These are phyloP conservation scores for Coemansia sp. DNA, from an alignment of 192 early-diverging fungal genomes.

Conservation along the genomic window DNA sequence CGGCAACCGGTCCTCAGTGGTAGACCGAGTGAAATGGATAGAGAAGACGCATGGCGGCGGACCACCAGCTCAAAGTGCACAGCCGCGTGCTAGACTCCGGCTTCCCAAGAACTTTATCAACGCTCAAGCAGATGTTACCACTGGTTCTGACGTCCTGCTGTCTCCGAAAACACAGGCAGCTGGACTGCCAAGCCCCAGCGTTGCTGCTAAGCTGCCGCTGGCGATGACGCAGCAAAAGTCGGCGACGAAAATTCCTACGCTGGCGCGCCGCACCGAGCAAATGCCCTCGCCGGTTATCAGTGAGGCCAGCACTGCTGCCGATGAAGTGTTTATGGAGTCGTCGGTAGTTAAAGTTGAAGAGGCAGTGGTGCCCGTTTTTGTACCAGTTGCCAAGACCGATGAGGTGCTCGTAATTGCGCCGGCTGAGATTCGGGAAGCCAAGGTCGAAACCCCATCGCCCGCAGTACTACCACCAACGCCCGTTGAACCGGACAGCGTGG, in stretches of 20 bases:
- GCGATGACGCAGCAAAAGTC: conserved; percentile 7
- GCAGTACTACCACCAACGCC: neutral
- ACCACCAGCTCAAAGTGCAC: neutral
- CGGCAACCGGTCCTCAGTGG: conserved; percentile 34
- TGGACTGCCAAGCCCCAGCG: neutral
- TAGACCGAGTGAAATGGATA: conserved; percentile 53
- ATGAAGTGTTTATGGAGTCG: neutral
- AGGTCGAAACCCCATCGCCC: neutral
- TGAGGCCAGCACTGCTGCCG: conserved; percentile 26
- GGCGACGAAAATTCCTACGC: conserved; percentile 1
- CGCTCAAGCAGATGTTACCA: neutral
- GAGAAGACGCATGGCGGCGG: conserved; percentile 40
- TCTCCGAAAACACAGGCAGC: neutral
- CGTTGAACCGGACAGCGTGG: neutral
- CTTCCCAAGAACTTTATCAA: conserved; percentile 39
- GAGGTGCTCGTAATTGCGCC: neutral
- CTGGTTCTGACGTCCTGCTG: neutral
- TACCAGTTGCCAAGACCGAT: neutral
- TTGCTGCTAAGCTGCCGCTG: neutral
- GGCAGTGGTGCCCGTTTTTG: neutral
- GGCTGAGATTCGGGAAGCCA: neutral
- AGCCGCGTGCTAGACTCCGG: conserved; percentile 22
- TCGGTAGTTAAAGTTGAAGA: neutral
- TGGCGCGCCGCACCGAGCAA: conserved; percentile 10
- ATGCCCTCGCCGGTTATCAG: conserved; percentile 36